Evolutionary conservation across 2,329 filamentous ascomycete genomes (phyloP).

Genomic region (Paraphaeosphaeria minitans): DNA sequence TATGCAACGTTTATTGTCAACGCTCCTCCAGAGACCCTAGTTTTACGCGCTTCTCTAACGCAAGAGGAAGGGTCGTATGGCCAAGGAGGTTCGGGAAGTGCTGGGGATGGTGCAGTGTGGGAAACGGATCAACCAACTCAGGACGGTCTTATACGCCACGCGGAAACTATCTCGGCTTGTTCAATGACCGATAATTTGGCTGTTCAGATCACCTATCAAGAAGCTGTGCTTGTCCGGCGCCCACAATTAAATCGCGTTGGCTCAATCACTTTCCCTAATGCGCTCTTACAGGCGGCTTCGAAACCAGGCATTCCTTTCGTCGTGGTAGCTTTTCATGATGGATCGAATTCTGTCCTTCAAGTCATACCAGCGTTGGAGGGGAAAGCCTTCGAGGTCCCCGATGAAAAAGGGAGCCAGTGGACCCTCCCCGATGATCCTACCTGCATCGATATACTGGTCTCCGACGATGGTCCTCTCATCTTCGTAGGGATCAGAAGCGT

Average conservation of each 20-base stretch:
- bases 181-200: conserved; percentile 24
- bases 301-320: conserved; percentile 22
- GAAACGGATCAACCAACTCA: conserved; percentile 26
- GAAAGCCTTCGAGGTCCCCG: conserved; percentile 20
- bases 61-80: conserved; percentile 23
- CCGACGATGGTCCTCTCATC: conserved; percentile 24
- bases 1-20: conserved; percentile 47
- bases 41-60: conserved; percentile 34
- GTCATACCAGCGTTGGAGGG: conserved; percentile 23
- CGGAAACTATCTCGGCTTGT: conserved; percentile 41
- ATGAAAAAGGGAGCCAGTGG: conserved; percentile 13
- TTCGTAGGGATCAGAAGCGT: conserved; percentile 39
- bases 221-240: conserved; percentile 30
- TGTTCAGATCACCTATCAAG: conserved; percentile 39
- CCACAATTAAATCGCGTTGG: conserved; percentile 22
- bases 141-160: conserved; percentile 33
- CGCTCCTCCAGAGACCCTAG: conserved; percentile 36
- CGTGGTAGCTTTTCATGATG: conserved; percentile 27
- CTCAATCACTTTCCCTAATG: conserved; percentile 22
- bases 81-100: conserved; percentile 14
- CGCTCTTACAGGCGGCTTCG: conserved; percentile 30
- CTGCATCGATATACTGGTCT: conserved; percentile 38
- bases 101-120: conserved; percentile 22
- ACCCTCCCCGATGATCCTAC: conserved; percentile 36
- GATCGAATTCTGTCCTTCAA: conserved; percentile 28